Conservation (phyloP, 176 grass and related monocot species). For the Echinochloa phyllopogon region DNA sequence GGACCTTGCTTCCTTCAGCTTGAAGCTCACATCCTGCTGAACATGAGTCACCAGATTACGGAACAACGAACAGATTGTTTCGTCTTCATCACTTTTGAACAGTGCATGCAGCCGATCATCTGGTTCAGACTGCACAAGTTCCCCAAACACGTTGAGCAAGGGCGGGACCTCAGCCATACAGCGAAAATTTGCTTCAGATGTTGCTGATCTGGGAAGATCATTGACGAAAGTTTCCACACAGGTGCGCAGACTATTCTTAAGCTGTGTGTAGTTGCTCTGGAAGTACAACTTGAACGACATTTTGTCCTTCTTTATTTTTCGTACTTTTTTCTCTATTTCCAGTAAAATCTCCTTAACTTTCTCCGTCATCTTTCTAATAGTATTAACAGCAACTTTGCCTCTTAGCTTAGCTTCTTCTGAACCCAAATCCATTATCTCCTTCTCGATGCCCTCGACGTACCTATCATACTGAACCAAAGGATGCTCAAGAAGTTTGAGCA, state of each 20-base stretch:
- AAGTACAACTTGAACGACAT: conserved; percentile 44
- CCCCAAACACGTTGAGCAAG: conserved; percentile 19
- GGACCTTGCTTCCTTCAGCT: conserved; percentile 35
- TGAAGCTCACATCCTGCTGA: neutral
- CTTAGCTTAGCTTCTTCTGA: neutral
- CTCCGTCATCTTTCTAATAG: neutral
- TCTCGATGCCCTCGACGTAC: neutral
- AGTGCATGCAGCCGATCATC: conserved; percentile 24
- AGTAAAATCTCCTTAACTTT: neutral
- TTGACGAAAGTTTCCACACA: conserved; percentile 34
- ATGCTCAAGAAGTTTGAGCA: conserved; percentile 52
- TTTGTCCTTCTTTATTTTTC: neutral
- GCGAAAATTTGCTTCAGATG: conserved; percentile 23
- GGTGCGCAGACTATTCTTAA: neutral
- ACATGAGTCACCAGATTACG: neutral
- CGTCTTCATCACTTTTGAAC: conserved; percentile 9
- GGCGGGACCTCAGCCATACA: neutral
- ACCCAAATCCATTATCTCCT: neutral
- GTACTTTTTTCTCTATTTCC: neutral
- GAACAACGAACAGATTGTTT: neutral
- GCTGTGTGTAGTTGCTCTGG: neutral
- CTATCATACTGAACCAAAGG: conserved; percentile 41
- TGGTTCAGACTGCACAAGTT: neutral
- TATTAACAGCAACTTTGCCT: neutral
- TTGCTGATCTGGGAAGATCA: conserved; percentile 53